A percentile compares a stretch with the other conserved stretches of the same genome.
phyloP scores from a whole-genome alignment of 1,284 basidiomycete genomes.

The Irpex lacteus region DNA sequence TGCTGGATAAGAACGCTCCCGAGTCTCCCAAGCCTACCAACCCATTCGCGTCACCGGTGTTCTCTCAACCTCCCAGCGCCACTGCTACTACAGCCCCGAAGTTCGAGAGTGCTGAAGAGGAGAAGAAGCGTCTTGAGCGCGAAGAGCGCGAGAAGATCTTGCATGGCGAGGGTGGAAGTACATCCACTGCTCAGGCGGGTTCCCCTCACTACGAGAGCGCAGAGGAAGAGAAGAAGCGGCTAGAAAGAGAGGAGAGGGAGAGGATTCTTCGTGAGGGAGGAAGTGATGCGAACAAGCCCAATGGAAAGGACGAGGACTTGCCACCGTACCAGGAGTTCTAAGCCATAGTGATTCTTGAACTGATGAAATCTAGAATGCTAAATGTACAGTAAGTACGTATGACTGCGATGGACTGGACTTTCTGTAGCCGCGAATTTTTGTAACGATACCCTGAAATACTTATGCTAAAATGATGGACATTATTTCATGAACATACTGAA shows the following conservation, averaged over 20 bases:
- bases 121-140: conserved; percentile 47
- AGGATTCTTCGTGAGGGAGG: conserved; percentile 28
- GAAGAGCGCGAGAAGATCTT: conserved; percentile 36
- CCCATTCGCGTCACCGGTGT: background rate
- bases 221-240: conserved; percentile 40
- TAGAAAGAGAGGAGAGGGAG: conserved; percentile 38
- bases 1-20: conserved; percentile 47
- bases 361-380: background rate
- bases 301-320: conserved; percentile 32
- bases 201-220: conserved; percentile 31
- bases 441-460: background rate
- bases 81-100: background rate
- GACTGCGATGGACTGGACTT: background rate
- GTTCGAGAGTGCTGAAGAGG: conserved; percentile 48
- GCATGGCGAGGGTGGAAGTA: conserved; percentile 18
- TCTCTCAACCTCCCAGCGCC: background rate
- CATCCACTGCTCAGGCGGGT: conserved; percentile 4
- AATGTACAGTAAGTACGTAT: background rate
- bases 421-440: background rate
- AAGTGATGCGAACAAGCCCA: conserved; percentile 8
- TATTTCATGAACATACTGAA: background rate
- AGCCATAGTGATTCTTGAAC: conserved; percentile 11
- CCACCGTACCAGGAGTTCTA: conserved; percentile 66
- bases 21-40: conserved; percentile 29
- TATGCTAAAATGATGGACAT: too few relatives aligned